Base-by-base conservation (phyloP, 2,329 filamentous ascomycete genomes). In the Metarhizium humberi region DNA sequence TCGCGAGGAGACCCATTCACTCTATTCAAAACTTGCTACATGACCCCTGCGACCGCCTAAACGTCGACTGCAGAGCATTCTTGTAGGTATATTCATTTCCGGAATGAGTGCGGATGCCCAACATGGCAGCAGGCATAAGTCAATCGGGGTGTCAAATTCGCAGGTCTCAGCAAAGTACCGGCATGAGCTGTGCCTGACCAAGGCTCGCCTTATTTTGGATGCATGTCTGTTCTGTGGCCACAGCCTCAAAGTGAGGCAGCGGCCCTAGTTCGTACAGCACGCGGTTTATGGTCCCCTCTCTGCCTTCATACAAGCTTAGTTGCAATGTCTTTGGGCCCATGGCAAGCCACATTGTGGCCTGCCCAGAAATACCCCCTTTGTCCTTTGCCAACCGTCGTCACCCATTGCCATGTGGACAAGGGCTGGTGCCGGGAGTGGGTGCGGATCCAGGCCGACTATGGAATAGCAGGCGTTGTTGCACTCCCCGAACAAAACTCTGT, bases 291-390 rank as follows among this genome's bases (percentile, higher is more conserved):
- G 13, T 7, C 18, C n/a, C 8, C 38, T 25, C 32, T 14, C 30
- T n/a, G 30, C 30, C 30, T 50, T 25, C 30, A 5, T 8, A 10
- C 16, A 8, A 20, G 11, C 32, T 50, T 50, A 50, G 49, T 16
- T 50, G 10, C 36, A 20, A 36, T 18, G 16, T 38, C 49, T 36
- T 29, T 50, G 14, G 25, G 4, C 10, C 38, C 46, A 34, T 48
- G 14, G 38, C 51, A 56, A 56, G 55, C 36, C 47, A 56, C 48
- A 50, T 45, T 42, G 20, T 47, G 38, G 38, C 20, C 38, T 43
- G 38, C 40, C 16, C 25, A 18, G 29, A 53, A 40, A 52, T 16
- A 45, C 32, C 38, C 36, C 16, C 46, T 50, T 56, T 56, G 46
- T 51, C 43, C 36, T 29, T 18, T 42, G 16, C 50, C 50, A 30